Evolutionary conservation across 164 flowering plant species (phyloP), one percentile per base, ranked within the genome.

Genomic region (Umbellularia californica): DNA sequence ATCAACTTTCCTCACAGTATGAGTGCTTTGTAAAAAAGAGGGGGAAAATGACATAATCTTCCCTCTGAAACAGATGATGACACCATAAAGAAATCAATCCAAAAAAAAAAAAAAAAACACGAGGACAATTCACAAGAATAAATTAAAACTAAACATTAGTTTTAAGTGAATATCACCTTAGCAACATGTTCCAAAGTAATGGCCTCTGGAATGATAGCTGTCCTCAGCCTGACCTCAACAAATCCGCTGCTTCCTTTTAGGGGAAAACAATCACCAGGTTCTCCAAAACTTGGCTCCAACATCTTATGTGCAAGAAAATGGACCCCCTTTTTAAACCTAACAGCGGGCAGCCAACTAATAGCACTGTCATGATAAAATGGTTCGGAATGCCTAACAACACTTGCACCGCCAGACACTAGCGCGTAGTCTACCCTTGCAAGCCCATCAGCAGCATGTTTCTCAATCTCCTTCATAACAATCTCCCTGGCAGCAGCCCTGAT

Each of bases 241-340:
- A 87, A 93, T 4, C 98, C 98, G 65, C 73, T 81, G 76, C 82
- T 84, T 33, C 98, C 98, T 69, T 84, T 87, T 75, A 93, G 82
- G 3, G 98, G 81, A 69, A 92, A 93, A 75, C 98, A 93, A 77
- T 88, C 86, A 20, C 98, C 98, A 23, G 98, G 98, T 84, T 92
- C 90, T 47, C 98, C 98, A 85, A 93, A 93, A 81, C 98, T 93
- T 0, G 98, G 98, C 47, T 28, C 82, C 81, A 93, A 69, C 90
- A 93, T 85, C 85, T 79, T 89, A 5, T 65, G 82, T 12, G 98
- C 89, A 76, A 84, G 76, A 13, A 27, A 27, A 65, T 84, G 86
- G 73, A 89, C 87, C 65, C 72, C 80, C 75, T 63, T 73, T 22
- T 75, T 71, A 3, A 52, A 25, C 22, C 23, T 58, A 60, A 47